Base-by-base conservation (phyloP, 1,139 yeast genomes). In the Torulaspora globosa region DNA sequence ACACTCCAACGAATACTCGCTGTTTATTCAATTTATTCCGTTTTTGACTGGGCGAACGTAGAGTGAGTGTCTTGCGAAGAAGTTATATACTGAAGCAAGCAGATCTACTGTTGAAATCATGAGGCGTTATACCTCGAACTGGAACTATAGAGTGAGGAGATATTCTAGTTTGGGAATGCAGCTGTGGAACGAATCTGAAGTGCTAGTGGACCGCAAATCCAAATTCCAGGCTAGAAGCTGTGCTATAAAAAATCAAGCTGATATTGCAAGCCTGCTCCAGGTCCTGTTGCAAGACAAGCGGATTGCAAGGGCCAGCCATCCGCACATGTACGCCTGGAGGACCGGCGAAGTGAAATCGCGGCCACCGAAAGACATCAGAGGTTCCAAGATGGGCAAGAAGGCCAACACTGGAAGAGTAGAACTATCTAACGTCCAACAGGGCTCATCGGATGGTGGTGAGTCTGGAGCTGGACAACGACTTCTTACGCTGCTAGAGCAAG, bases 271-370 rank as follows among this genome's bases (percentile, higher is more conserved):
- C 0, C 58, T 76, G 1, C 55, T 81, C 3, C 50, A 59, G 8
- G 63, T 69, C 33, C 65, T 83, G 19, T 51, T 71, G 5, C 60
- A 70, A 8, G 76, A 77, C 50, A 73, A 73, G 43, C 63, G 71
- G 1, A 56, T 76, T 0, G 66, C 67, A 26, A 74, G 73, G 45
- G 82, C 90, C 0, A 67, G 80, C 6, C 92, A 84, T 62, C 84
- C 82, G 5, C 74, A 75, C 44, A 84, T 84, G 70, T 70, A 73
- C 48, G 90, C 89, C 0, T 84, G 87, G 87, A 70, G 82, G 58
- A 71, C 76, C 0, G 79, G 75, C 1, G 50, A 47, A 15, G 50
- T 35, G 8, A 26, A 31, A 7, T 10, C 21, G 12, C 14, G 9
- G 8, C 42, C 27, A 10, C 19, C 31, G 15, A 35, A 10, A 3